Conservation (phyloP, 495 filamentous ascomycete species). For the Penicillium riverlandense region DNA sequence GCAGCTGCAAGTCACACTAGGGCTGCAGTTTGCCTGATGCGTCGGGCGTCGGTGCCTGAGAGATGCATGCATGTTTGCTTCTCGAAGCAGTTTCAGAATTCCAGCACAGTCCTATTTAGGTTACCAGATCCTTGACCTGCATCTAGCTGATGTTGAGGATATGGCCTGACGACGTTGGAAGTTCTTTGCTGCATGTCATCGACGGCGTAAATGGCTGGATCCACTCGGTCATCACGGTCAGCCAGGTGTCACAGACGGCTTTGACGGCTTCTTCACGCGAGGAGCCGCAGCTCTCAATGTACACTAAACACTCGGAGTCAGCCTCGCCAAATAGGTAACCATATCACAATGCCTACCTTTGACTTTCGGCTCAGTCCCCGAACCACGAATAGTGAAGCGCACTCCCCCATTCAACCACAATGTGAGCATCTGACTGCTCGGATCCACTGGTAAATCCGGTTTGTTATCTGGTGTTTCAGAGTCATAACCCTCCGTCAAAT, state of each 20-base stretch:
- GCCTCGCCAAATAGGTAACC: too few relatives aligned
- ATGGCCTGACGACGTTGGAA: slow-evolving; percentile 36
- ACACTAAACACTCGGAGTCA: slow-evolving; percentile 27
- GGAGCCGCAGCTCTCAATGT: slow-evolving; percentile 47
- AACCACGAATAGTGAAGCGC: slow-evolving; percentile 59
- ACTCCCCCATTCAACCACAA: slow-evolving; percentile 52
- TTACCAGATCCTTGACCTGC: too few relatives aligned
- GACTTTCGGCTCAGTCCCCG: slow-evolving; percentile 66
- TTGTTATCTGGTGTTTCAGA: slow-evolving; percentile 44
- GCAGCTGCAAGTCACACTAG: too few relatives aligned
- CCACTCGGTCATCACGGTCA: slow-evolving; percentile 51
- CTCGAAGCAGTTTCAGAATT: too few relatives aligned
- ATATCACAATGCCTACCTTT: slow-evolving; percentile 37
- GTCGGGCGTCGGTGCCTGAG: too few relatives aligned
- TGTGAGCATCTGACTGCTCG: slow-evolving; percentile 64
- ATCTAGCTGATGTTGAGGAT: slow-evolving; percentile 16
- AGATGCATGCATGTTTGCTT: too few relatives aligned
- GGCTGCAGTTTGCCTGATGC: too few relatives aligned
- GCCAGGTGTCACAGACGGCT: slow-evolving; percentile 46
- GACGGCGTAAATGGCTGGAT: slow-evolving; percentile 38
- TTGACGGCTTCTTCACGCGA: slow-evolving; percentile 39
- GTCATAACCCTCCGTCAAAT: slow-evolving; percentile 61
- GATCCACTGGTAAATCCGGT: slow-evolving; percentile 53
- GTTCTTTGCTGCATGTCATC: slow-evolving; percentile 29
- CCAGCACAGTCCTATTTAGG: too few relatives aligned